Evolutionary conservation across 169 alveolate genomes (phyloP).

Genomic region (Plasmodium adleri): DNA sequence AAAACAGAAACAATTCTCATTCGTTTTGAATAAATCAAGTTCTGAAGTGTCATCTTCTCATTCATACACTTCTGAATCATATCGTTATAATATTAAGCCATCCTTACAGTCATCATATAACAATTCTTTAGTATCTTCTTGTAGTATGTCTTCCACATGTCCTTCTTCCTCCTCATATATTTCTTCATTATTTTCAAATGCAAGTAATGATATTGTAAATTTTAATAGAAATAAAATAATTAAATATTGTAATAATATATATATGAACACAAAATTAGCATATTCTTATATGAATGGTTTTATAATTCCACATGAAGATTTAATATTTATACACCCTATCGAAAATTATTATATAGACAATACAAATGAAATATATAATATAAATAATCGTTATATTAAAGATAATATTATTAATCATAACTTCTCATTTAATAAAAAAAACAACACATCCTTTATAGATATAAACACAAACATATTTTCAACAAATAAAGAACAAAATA

Average conservation of each 20-base stretch:
- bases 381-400: not conserved
- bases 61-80: not conserved
- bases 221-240: conserved; percentile 23
- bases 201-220: conserved; percentile 15
- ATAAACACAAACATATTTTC: not conserved
- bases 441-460: not conserved
- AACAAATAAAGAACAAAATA: no score
- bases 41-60: not conserved
- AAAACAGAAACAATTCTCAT: not conserved
- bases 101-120: conserved; percentile 17
- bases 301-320: conserved; percentile 60
- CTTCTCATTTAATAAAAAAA: not conserved
- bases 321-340: conserved; percentile 53
- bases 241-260: conserved; percentile 40
- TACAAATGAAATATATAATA: not conserved
- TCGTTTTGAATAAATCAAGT: not conserved
- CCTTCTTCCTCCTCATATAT: conserved; percentile 24
- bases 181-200: conserved; percentile 43
- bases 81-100: no score
- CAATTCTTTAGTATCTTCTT: conserved; percentile 17
- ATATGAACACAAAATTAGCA: conserved; percentile 44
- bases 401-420: not conserved
- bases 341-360: conserved; percentile 17
- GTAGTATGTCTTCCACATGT: not conserved
- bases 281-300: conserved; percentile 63